Conservation (phyloP, 2,329 filamentous ascomycete genomes). For the Fusarium sp. region DNA sequence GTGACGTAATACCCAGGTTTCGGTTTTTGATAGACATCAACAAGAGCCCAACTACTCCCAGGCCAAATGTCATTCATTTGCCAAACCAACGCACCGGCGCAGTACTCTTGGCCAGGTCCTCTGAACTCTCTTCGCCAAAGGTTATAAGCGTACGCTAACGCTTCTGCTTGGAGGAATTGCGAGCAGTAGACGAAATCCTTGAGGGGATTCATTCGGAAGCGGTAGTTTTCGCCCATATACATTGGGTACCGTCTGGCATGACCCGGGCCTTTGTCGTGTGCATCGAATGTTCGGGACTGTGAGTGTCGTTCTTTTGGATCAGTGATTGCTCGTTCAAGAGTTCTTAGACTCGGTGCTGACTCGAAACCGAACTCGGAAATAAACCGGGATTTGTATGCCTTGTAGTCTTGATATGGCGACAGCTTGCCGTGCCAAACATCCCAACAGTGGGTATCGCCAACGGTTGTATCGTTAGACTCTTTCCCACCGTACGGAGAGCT, state of each 20-base stretch:
- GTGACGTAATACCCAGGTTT: constrained; percentile 11
- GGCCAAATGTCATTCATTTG: constrained; percentile 21
- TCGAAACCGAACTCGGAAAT: not conserved
- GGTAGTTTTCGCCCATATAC: constrained; percentile 19
- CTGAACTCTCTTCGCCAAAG: constrained; percentile 13
- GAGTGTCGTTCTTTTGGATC: not conserved
- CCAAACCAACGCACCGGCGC: constrained; percentile 10
- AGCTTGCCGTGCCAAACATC: constrained; percentile 10
- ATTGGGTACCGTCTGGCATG: constrained; percentile 6
- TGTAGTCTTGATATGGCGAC: constrained; percentile 12
- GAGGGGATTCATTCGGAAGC: not conserved
- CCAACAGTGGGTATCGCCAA: constrained; percentile 8
- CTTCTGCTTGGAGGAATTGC: not conserved
- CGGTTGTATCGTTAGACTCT: not conserved
- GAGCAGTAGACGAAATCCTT: constrained; percentile 4
- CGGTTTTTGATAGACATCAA: not conserved
- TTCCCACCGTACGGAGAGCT: constrained; percentile 1
- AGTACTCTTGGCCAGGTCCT: not conserved
- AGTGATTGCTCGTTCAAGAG: rapidly evolving
- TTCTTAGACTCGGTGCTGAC: not conserved
- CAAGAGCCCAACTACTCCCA: constrained; percentile 1
- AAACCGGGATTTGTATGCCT: not conserved
- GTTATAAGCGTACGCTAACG: constrained; percentile 6
- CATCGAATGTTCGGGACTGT: constrained; percentile 1
- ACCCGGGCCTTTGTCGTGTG: constrained; percentile 3